Conservation (phyloP, 2,329 filamentous ascomycete species). For the Colletotrichum aenigma region DNA sequence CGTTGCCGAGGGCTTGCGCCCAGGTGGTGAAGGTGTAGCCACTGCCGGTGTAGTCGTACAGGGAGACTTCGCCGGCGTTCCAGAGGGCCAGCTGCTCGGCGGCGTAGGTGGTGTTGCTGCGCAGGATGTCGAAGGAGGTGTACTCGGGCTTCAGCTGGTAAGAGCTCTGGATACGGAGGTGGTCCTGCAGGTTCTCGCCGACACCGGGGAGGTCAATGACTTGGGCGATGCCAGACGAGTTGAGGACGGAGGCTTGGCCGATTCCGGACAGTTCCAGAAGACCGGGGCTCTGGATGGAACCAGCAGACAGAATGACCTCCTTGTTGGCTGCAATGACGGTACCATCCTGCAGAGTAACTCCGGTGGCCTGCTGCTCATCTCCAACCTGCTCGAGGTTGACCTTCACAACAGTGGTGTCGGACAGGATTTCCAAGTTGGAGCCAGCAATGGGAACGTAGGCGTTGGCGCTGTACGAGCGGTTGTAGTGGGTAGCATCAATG, state of each 20-base stretch:
- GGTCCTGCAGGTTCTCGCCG: constrained; percentile 42
- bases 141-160: constrained; percentile 37
- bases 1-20: constrained; percentile 36
- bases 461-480: constrained; percentile 50
- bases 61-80: constrained; percentile 31
- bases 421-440: constrained; percentile 44
- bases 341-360: constrained; percentile 28
- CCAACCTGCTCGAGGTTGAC: constrained; percentile 35
- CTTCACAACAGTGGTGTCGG: constrained; percentile 39
- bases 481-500: constrained; percentile 50
- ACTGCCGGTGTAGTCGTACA: constrained; percentile 43
- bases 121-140: constrained; percentile 34
- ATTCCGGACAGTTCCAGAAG: constrained; percentile 63
- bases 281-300: constrained; percentile 60
- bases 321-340: constrained; percentile 27
- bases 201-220: constrained; percentile 61
- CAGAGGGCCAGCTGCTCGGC: constrained; percentile 43
- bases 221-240: constrained; percentile 48
- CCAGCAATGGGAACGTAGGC: constrained; percentile 46
- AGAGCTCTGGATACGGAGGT: constrained; percentile 34
- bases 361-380: constrained; percentile 16
- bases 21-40: constrained; percentile 47
- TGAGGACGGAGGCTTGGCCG: constrained; percentile 52
- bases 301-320: constrained; percentile 41
- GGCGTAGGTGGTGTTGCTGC: constrained; percentile 33